Percentiles rank a stretch among this genome's conserved stretches.
Conservation (phyloP, 2,329 filamentous ascomycete species). For the Dactylellina parvicollis region DNA sequence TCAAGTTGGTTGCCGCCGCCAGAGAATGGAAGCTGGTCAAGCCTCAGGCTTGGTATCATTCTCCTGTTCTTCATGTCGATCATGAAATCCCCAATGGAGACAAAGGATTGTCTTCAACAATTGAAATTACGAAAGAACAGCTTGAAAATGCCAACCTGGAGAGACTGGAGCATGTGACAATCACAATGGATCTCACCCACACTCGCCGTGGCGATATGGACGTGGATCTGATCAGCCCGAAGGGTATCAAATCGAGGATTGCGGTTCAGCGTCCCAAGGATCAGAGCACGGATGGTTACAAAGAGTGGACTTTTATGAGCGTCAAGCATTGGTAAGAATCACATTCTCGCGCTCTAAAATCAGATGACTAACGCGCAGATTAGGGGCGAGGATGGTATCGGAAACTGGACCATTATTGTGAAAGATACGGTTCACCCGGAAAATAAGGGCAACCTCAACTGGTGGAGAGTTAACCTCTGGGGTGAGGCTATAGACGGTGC, state of each 20-base stretch:
- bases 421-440: slow-evolving; percentile 84
- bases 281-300: slow-evolving; percentile 74
- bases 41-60: slow-evolving; percentile 93
- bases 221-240: slow-evolving; percentile 87
- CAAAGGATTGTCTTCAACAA: slow-evolving; percentile 79
- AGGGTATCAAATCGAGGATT: slow-evolving; percentile 82
- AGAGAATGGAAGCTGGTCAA: slow-evolving; percentile 89
- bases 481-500: slow-evolving; percentile 82
- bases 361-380: slow-evolving; percentile 59
- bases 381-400: slow-evolving; percentile 86
- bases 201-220: slow-evolving; percentile 87
- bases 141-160: slow-evolving; percentile 83
- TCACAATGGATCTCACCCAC: slow-evolving; percentile 97
- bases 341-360: not conserved
- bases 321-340: slow-evolving; percentile 86
- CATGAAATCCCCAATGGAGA: slow-evolving; percentile 85
- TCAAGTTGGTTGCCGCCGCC: slow-evolving; percentile 81
- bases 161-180: slow-evolving; percentile 89
- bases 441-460: slow-evolving; percentile 78
- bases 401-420: slow-evolving; percentile 89
- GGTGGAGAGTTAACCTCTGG: slow-evolving; percentile 96
- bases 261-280: slow-evolving; percentile 79
- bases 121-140: slow-evolving; percentile 83
- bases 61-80: slow-evolving; percentile 91
- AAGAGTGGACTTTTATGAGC: slow-evolving; percentile 99